Base-by-base conservation (phyloP, 2,329 filamentous ascomycete species). In the Neocatenulostroma microsporum region DNA sequence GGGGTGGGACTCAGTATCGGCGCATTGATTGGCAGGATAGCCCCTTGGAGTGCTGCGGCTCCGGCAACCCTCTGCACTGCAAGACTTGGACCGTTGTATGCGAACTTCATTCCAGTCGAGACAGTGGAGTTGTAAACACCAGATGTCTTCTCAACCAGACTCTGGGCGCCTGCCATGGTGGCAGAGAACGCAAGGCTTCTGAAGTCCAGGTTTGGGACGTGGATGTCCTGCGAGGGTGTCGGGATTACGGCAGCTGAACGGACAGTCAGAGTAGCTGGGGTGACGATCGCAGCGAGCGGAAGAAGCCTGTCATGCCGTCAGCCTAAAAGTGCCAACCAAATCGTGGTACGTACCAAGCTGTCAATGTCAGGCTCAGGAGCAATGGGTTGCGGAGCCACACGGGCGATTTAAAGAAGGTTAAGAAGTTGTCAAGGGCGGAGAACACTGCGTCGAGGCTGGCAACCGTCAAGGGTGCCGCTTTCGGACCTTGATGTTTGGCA, bases 211-310 rank as follows among this genome's bases (percentile, higher is more conserved):
- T 29, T 9, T 4, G 34, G 34, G 12, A 36, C 34, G 8, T 6
- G 7, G 8, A 14, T 20, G 25, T 21, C 21, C 8, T 4, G 5
- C 10, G 26, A 17, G 5, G 34, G 34, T 4, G 19, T 5, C 8
- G 34, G 34, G 4, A 4, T 15, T 4, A 21, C 15, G 4, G 19
- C 6, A 5, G 34, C 34, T 21, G 6, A 6, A 13, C 30, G 7
- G 8, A 44, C 42, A 3, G 42, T 41, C 7, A 46, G 34, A 6
- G 40, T 43, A n/a, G 32, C 40, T 28, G 43, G 37, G 19, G 43
- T 41, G 10, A 46, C 21, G 32, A 46, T 39, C 3, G 40, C 30
- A 4, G 43, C 37, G 8, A 46, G 20, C 12, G 41, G 37, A n/a
- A 43, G 18, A 6, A 35, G 21, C 43, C 43, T 46, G 21, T 18